Evolutionary conservation across 2,329 filamentous ascomycete species (phyloP), one percentile per base, ranked within the genome.

Genomic region (Biscogniauxia sp.): DNA sequence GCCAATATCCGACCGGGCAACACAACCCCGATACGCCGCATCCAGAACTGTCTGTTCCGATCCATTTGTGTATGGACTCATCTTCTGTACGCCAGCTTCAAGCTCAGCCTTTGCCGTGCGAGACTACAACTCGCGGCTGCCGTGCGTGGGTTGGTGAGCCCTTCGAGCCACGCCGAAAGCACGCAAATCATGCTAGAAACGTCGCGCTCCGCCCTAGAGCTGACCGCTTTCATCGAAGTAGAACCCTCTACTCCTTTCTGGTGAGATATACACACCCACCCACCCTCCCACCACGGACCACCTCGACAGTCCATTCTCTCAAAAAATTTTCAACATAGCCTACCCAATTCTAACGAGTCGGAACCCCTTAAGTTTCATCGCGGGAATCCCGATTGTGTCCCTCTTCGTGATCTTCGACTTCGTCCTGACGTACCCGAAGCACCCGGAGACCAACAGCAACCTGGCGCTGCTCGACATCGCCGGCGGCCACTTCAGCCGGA

Each of bases 401-500:
- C 62, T 64, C n/a, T 66, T 66, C 20, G 54, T 64, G 13, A 37
- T 66, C 26, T 66, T 66, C 19, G 64, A 66, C 32, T 45, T 66
- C 8, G 64, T 66, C 11, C 59, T 66, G 25, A 66, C 59, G 45
- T 62, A 66, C 26, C 62, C 64, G 2, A 66, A 59, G 25, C 59
- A 61, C n/a, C 55, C 59, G 6, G 61, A 59, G 17, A 66, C 64
- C 6, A 55, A 49, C 4, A 70, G 63, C 2, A 78, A 79, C 55
- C 69, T 80, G 1, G 70, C 74, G 2, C 68, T 78, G 0, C 68
- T 80, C 9, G 78, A 79, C 53, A 73, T 79, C 60, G 76, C 68
- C 4, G 75, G 73, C 7, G 78, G 76, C 1, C 76, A 80, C 61
- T 80, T 80, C 52, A 77, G 74, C 54, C 69, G 75, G 7, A 66